These are phyloP conservation scores for Barbarea vulgaris DNA, from an alignment of 345 rosid genomes.

Conservation along the genomic window DNA sequence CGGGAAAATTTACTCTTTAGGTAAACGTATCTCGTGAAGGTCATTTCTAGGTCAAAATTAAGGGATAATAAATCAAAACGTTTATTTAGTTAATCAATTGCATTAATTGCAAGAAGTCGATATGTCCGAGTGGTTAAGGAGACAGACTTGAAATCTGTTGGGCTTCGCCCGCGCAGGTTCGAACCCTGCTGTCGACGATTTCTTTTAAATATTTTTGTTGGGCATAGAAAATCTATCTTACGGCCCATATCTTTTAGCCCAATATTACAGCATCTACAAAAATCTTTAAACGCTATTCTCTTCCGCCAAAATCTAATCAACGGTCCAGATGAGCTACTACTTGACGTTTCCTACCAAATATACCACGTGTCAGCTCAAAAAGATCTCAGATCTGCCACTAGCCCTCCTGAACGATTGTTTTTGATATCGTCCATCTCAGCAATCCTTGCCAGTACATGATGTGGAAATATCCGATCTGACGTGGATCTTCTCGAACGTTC, in stretches of 20 bases:
- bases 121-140: constrained; percentile 99
- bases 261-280: not conserved
- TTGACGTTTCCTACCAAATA: not conserved
- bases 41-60: constrained; percentile 12
- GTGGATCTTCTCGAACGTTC: constrained; percentile 39
- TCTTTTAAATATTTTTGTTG: not conserved
- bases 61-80: not conserved
- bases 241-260: constrained; percentile 21
- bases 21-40: not conserved
- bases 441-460: constrained; percentile 7
- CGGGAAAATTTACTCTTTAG: constrained; percentile 37
- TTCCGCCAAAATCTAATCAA: constrained; percentile 30
- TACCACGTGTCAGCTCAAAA: constrained; percentile 24
- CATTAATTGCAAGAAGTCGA: constrained; percentile 34
- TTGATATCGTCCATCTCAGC: constrained; percentile 59
- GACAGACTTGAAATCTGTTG: constrained; percentile 93
- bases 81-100: not conserved
- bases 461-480: constrained; percentile 44
- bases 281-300: constrained; percentile 31
- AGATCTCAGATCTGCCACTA: constrained; percentile 30
- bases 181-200: constrained; percentile 81
- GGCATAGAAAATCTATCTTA: not conserved
- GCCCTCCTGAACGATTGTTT: constrained; percentile 30
- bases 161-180: constrained; percentile 85
- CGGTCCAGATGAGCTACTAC: constrained; percentile 20